These are phyloP conservation scores for Strobilomyces confusus DNA, from an alignment of 768 basidiomycete genomes.

Conservation along the genomic window DNA sequence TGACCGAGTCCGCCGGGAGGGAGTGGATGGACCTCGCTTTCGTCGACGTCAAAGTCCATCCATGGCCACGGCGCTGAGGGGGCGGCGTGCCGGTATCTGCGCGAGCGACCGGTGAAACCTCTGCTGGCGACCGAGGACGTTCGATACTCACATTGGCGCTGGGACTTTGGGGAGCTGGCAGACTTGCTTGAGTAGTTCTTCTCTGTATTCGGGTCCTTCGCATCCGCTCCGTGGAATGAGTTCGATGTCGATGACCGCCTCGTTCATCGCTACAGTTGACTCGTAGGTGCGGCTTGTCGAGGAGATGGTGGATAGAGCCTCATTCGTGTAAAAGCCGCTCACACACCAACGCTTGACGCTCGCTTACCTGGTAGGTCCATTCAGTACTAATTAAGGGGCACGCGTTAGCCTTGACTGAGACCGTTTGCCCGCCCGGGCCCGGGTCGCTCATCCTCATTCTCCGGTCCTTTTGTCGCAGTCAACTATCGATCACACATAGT, in stretches of 20 bases:
- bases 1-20: slow-evolving; percentile 9
- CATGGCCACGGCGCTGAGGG: slow-evolving; percentile 43
- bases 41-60: slow-evolving; percentile 34
- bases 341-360: slow-evolving; percentile 5
- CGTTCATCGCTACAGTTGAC: slow-evolving; percentile 17
- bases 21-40: slow-evolving; percentile 14
- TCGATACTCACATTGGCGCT: slow-evolving; percentile 23
- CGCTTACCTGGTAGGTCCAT: background rate
- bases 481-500: too few species aligned
- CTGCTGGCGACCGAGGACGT: background rate
- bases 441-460: too few species aligned
- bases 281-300: background rate
- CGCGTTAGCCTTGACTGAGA: background rate
- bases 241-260: slow-evolving; percentile 8
- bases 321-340: background rate
- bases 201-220: slow-evolving; percentile 3
- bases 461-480: too few species aligned
- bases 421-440: background rate
- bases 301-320: background rate
- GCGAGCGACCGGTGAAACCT: background rate
- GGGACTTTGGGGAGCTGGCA: slow-evolving; percentile 20
- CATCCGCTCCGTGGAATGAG: background rate
- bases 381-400: background rate
- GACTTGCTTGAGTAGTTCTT: slow-evolving; percentile 8
- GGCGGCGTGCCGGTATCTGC: slow-evolving; percentile 36